Percentiles rank a stretch among this genome's conserved stretches.
These are phyloP conservation scores for Neonectria sp. DNA, from an alignment of 2,329 filamentous ascomycete species.

Conservation along the genomic window DNA sequence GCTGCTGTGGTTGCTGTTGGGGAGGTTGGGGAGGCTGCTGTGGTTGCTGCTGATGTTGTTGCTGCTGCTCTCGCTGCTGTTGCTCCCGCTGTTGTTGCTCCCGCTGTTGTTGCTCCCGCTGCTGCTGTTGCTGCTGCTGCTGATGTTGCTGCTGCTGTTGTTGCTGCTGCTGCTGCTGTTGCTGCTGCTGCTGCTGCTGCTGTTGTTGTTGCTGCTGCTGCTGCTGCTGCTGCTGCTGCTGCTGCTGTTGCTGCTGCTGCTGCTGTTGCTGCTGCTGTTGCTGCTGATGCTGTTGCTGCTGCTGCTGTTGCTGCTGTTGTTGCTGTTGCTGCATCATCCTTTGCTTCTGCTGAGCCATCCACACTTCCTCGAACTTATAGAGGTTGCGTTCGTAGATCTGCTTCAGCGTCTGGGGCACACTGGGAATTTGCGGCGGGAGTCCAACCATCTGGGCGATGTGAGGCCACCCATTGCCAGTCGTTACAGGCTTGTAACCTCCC, in stretches of 20 bases:
- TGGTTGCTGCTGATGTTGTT: no score
- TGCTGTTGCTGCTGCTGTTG: conserved; percentile 56
- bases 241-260: conserved; percentile 56
- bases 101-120: no score
- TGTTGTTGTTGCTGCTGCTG: conserved; percentile 52
- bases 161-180: conserved; percentile 58
- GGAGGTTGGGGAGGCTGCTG: conserved; percentile 40
- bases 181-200: conserved; percentile 52
- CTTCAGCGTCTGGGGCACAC: conserved; percentile 78
- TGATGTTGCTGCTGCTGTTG: no score
- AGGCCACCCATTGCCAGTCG: conserved; percentile 79
- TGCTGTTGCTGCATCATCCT: conserved; percentile 68
- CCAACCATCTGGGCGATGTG: conserved; percentile 77
- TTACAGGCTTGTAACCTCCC: conserved; percentile 84
- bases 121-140: no score
- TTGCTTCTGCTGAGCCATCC: conserved; percentile 69
- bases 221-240: conserved; percentile 49
- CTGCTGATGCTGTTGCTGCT: conserved; percentile 54
- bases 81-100: no score
- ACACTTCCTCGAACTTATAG: conserved; percentile 81
- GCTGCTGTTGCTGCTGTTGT: conserved; percentile 58
- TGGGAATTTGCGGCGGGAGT: conserved; percentile 75
- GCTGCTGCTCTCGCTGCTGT: no score
- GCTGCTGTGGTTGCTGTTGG: conserved; percentile 55
- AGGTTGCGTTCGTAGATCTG: conserved; percentile 84